Percentiles rank a stretch among this genome's conserved stretches.
phyloP scores from a whole-genome alignment of 257 asterid species.

The Linaria vulgaris region DNA sequence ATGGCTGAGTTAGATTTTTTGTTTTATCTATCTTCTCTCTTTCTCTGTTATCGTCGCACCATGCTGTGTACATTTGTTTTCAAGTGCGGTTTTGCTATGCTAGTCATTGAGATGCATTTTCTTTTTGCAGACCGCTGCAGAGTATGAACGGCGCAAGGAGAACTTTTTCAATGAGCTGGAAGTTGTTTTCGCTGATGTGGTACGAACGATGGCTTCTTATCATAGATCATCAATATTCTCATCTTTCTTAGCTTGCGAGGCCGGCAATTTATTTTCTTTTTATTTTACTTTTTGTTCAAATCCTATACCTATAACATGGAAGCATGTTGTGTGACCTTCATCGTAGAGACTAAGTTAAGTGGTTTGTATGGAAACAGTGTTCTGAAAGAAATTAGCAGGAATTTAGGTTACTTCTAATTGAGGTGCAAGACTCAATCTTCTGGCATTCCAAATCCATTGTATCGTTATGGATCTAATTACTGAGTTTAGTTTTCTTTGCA shows the following conservation, averaged over 20 bases:
- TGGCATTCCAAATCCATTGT: too few species aligned
- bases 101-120: not conserved
- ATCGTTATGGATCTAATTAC: not conserved
- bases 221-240: conserved; percentile 1
- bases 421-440: too few species aligned
- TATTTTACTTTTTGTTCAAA: not conserved
- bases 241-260: not conserved
- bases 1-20: not conserved
- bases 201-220: conserved; percentile 25
- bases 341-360: too few species aligned
- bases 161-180: conserved; percentile 66
- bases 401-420: too few species aligned
- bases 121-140: conserved; percentile 61
- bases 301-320: too few species aligned
- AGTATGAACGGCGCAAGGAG: conserved; percentile 59
- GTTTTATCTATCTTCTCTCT: not conserved
- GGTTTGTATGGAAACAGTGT: too few species aligned
- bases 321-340: too few species aligned
- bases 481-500: not conserved
- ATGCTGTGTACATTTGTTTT: not conserved
- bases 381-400: too few species aligned
- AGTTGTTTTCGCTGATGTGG: conserved; percentile 65
- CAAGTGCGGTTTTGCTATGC: too few species aligned
- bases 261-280: not conserved
- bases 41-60: too few species aligned